These are phyloP conservation scores for Closterium sp. DNA, from an alignment of 139 green algal genomes.

Conservation along the genomic window DNA sequence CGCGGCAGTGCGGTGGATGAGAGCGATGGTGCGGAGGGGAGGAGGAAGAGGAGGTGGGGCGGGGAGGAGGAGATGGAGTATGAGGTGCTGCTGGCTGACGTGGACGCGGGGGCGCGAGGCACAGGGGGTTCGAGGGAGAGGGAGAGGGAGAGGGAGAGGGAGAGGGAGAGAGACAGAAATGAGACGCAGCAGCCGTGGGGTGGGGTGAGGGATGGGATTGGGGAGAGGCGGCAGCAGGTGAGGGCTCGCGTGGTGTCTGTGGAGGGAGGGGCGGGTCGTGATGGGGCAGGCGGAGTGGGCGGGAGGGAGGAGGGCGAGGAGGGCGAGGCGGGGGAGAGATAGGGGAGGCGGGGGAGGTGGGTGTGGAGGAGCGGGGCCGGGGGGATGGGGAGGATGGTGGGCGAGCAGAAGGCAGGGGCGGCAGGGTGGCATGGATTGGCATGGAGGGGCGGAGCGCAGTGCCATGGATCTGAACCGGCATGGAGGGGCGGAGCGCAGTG, in stretches of 20 bases:
- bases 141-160: too few species aligned
- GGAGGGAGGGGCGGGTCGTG: not conserved
- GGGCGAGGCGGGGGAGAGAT: conserved; percentile 2
- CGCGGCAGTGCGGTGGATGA: not conserved
- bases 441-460: too few species aligned
- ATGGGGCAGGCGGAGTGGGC: not conserved
- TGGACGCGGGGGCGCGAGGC: not conserved
- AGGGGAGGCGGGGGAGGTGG: not conserved
- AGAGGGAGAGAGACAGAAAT: not conserved
- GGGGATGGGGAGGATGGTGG: not conserved
- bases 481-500: too few species aligned
- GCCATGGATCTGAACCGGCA: too few species aligned
- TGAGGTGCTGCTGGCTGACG: not conserved
- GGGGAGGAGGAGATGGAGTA: not conserved
- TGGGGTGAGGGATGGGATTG: not conserved
- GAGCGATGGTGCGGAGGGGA: not conserved
- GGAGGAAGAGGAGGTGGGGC: not conserved
- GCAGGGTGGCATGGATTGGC: not conserved
- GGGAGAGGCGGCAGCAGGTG: conserved; percentile 4
- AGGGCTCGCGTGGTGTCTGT: not conserved
- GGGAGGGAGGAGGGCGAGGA: not conserved
- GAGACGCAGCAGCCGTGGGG: not conserved
- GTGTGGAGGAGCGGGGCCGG: not conserved
- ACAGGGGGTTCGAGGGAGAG: too few species aligned
- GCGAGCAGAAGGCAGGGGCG: not conserved